These are phyloP conservation scores for Prosopis cineraria DNA, from an alignment of 306 rosid genomes.

Conservation along the genomic window DNA sequence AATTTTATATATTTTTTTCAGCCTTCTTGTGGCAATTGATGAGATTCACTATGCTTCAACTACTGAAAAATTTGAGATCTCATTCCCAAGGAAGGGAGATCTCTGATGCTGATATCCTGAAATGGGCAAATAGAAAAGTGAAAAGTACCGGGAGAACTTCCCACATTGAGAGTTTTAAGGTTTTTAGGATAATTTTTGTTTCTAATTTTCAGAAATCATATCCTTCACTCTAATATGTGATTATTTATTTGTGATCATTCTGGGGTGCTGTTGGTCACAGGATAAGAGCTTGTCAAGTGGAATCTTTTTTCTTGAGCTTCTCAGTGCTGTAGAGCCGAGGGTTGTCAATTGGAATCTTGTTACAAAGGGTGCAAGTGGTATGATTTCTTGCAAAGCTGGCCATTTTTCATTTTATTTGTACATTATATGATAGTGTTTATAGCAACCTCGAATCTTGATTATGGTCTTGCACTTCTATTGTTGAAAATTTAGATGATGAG, in stretches of 20 bases:
- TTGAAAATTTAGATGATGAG: conserved; percentile 66
- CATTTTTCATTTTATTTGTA: background rate
- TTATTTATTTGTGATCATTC: conserved; percentile 17
- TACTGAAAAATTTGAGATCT: conserved; percentile 78
- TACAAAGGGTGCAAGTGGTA: conserved; percentile 91
- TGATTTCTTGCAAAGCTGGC: conserved; percentile 21
- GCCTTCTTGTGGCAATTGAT: conserved; percentile 97
- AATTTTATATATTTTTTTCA: conserved; percentile 43
- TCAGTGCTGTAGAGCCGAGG: conserved; percentile 95
- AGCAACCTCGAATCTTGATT: background rate
- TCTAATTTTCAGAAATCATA: background rate
- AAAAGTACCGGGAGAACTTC: conserved; percentile 77
- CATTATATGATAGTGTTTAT: background rate
- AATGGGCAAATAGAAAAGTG: conserved; percentile 87
- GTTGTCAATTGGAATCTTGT: conserved; percentile 99
- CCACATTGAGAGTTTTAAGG: conserved; percentile 86
- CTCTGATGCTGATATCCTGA: conserved; percentile 80
- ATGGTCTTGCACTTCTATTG: conserved; percentile 24
- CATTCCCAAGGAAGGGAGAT: conserved; percentile 91
- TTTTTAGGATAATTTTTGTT: conserved; percentile 24
- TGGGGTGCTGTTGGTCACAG: conserved; percentile 43
- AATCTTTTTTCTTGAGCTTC: conserved; percentile 89
- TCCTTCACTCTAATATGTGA: background rate
- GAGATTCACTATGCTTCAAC: conserved; percentile 90
- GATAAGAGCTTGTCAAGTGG: conserved; percentile 89